Evolutionary conservation across 2,329 filamentous ascomycete genomes (phyloP).

Genomic region (Madurella mycetomatis): DNA sequence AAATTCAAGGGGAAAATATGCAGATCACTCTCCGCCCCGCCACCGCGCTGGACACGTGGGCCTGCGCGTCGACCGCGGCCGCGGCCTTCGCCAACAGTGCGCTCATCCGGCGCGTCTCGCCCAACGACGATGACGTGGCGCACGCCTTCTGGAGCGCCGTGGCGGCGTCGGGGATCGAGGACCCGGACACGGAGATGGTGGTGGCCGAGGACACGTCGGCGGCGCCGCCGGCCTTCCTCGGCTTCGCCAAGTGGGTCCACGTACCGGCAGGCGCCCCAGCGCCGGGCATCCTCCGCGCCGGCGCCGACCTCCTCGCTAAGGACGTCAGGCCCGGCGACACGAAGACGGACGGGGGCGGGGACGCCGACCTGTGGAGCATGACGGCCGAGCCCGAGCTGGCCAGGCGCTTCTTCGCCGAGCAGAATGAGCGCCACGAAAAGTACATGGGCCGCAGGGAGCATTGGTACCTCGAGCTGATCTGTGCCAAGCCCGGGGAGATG

Average conservation of each 20-base stretch:
- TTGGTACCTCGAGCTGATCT: conserved; percentile 47
- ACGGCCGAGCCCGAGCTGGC: conserved; percentile 36
- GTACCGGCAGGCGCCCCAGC: too few species aligned
- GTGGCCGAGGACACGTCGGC: conserved; percentile 34
- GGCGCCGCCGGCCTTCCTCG: conserved; percentile 32
- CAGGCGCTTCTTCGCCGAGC: conserved; percentile 37
- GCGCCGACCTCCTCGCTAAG: not conserved
- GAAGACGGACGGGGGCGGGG: not conserved
- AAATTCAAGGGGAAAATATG: conserved; percentile 2
- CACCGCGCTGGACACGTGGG: conserved; percentile 36
- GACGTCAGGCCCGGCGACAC: too few species aligned
- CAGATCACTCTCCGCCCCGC: conserved; percentile 35
- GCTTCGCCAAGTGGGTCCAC: conserved; percentile 45
- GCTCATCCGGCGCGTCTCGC: conserved; percentile 38
- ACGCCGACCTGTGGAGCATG: conserved; percentile 12
- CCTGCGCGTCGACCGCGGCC: conserved; percentile 41
- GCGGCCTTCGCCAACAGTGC: conserved; percentile 40
- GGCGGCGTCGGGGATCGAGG: conserved; percentile 36
- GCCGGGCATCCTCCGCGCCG: not conserved
- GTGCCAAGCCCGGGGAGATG: conserved; percentile 39
- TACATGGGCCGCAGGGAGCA: conserved; percentile 42
- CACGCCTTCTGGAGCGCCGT: conserved; percentile 34
- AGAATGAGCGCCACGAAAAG: conserved; percentile 33
- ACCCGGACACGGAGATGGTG: conserved; percentile 37
- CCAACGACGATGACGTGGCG: conserved; percentile 25